Evolutionary conservation across 2,329 filamentous ascomycete genomes (phyloP), one percentile per base, ranked within the genome.

Genomic region (Botryosphaeria dothidea): DNA sequence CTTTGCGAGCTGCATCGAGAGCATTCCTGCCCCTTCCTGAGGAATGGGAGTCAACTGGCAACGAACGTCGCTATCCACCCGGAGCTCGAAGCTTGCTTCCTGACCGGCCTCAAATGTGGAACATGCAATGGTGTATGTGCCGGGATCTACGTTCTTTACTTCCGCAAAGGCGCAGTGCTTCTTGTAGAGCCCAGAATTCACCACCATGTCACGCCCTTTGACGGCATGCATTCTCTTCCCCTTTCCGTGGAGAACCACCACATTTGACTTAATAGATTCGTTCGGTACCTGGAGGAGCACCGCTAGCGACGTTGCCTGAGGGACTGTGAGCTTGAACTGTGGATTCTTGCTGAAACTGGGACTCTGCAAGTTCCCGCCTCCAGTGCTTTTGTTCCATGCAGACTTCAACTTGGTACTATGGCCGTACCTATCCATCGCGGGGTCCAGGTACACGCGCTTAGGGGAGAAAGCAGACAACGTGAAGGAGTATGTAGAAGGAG

Each of bases 41-140:
- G 88, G 85, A 3, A 97, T 83, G 17, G 85, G 84, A 7, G 79
- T 80, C 4, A 96, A 74, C 1, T 76, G 71, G 41, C 88, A 84
- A 0, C 84, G 81, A 1, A 79, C 74, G 62, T 84, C 86, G 36
- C 90, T 89, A 52, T 89, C 88, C n/a, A 97, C 83, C 65, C 88
- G 86, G 8, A 99, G 82, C 0, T 84, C 86, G 72, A 96, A 98
- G 56, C 84, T 83, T 3, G 90, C 91, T 0, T 87, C 81, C 72
- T 96, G 92, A 8, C 90, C 90, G 0, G 90, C 85, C 68, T 96
- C 92, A 75, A 96, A 98, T 0, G 94, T 96, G 2, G 92, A 97
- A 74, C 91, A 94, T 6, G 97, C 90, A 64, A 97, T 84, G 0
- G 92, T 97, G 76, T 98, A 99, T 0, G 83, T 83, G 0, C 94